Conservation (phyloP, 768 basidiomycete genomes). For the Amanita fuliginea region DNA sequence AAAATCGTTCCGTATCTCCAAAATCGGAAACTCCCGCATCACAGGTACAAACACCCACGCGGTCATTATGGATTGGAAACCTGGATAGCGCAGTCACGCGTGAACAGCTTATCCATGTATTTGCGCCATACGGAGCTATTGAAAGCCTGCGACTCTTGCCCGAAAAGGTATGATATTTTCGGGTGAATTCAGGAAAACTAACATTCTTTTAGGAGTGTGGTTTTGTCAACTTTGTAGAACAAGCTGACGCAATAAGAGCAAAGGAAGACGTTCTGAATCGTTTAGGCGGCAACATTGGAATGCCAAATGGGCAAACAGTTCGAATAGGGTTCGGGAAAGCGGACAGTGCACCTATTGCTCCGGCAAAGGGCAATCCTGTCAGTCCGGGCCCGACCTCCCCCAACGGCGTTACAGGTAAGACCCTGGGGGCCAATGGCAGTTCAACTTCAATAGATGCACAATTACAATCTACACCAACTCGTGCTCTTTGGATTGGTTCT, state of each 20-base stretch:
- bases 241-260: conserved; percentile 90
- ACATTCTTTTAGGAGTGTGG: conserved; percentile 71
- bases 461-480: conserved; percentile 82
- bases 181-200: conserved; percentile 5
- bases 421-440: conserved; percentile 34
- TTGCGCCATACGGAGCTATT: conserved; percentile 94
- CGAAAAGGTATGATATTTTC: conserved; percentile 64
- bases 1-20: conserved; percentile 73
- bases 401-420: conserved; percentile 34
- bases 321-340: conserved; percentile 98
- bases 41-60: conserved; percentile 86
- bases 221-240: conserved; percentile 97
- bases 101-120: conserved; percentile 90
- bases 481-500: conserved; percentile 96
- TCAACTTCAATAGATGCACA: conserved; percentile 73
- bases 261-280: conserved; percentile 97
- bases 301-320: conserved; percentile 92
- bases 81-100: conserved; percentile 90
- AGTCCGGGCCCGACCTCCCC: conserved; percentile 60
- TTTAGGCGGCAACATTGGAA: conserved; percentile 86
- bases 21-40: conserved; percentile 63
- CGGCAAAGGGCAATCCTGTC: conserved; percentile 64
- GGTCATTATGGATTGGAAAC: conserved; percentile 98
- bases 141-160: conserved; percentile 91
- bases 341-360: conserved; percentile 88